These are phyloP conservation scores for Neospermospora avenae DNA, from an alignment of 2,329 filamentous ascomycete genomes.

Conservation along the genomic window DNA sequence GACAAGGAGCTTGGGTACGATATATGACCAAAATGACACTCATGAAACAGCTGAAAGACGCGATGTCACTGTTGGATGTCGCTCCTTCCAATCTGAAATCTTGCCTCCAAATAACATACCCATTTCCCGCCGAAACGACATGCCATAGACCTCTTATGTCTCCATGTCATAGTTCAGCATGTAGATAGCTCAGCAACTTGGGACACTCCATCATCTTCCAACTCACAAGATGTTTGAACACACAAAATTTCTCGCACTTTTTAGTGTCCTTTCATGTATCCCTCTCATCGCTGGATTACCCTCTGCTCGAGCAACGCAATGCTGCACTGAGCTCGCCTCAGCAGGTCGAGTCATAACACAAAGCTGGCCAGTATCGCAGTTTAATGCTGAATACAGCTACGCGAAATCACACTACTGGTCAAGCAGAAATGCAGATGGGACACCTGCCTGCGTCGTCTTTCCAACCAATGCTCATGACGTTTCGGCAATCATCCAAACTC, in stretches of 20 bases:
- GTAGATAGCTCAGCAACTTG: too few relatives aligned
- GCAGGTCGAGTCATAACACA: conserved; percentile 3
- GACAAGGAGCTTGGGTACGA: too few relatives aligned
- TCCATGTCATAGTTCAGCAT: too few relatives aligned
- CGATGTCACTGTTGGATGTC: too few relatives aligned
- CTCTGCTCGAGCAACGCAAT: conserved; percentile 2
- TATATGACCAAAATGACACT: too few relatives aligned
- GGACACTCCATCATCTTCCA: too few relatives aligned
- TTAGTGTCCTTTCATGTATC: background rate
- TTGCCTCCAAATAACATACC: too few relatives aligned
- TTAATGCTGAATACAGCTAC: conserved; percentile 13
- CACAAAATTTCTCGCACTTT: background rate
- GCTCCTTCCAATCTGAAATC: too few relatives aligned
- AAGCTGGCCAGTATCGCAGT: conserved; percentile 7
- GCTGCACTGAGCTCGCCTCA: conserved; percentile 8
- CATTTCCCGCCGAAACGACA: too few relatives aligned
- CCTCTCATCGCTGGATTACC: background rate
- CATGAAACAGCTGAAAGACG: too few relatives aligned
- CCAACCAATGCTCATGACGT: conserved; percentile 37
- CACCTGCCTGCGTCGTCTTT: conserved; percentile 38
- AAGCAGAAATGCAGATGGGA: conserved; percentile 30
- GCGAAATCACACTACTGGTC: conserved; percentile 37
- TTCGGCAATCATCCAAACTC: conserved; percentile 32
- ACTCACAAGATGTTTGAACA: background rate
- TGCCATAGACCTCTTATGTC: too few relatives aligned